A percentile compares a stretch with the other conserved stretches of the same genome.
These are phyloP conservation scores for Botrytis pseudocinerea DNA, from an alignment of 2,329 filamentous ascomycete species.

Conservation along the genomic window DNA sequence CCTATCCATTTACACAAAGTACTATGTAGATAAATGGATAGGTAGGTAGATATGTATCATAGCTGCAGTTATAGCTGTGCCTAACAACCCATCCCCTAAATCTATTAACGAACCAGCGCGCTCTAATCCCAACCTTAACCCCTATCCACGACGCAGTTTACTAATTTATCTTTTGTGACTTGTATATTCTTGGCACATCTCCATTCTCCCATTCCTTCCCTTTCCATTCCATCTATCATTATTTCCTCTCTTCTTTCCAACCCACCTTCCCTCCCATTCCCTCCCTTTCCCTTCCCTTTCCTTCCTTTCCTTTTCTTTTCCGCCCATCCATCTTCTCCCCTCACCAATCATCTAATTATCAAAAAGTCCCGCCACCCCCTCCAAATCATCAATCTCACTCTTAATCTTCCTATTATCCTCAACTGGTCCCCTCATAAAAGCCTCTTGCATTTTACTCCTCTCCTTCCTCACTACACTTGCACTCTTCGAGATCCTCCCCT, in stretches of 20 bases:
- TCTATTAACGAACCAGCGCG: neutral
- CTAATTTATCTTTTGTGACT: neutral
- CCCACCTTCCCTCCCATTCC: neutral
- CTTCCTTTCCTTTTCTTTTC: neutral
- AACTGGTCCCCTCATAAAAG: constrained; percentile 57
- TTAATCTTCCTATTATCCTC: constrained; percentile 26
- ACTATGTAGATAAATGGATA: neutral
- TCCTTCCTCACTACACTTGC: constrained; percentile 47
- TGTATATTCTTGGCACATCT: neutral
- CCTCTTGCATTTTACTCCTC: constrained; percentile 63
- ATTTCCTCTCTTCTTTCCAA: too few relatives aligned
- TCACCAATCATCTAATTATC: constrained; percentile 17
- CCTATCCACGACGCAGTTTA: neutral
- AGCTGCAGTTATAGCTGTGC: neutral
- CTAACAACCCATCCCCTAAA: neutral
- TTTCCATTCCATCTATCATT: neutral
- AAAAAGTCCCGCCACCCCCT: constrained; percentile 40
- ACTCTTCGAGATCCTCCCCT: constrained; percentile 74
- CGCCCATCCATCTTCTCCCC: neutral
- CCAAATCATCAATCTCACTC: constrained; percentile 30
- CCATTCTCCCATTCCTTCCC: neutral
- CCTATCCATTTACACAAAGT: neutral
- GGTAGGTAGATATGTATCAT: neutral
- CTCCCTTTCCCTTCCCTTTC: neutral
- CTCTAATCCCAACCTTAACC: neutral